phyloP scores from a whole-genome alignment of 495 filamentous ascomycete species.

The Penicillium nucicola region DNA sequence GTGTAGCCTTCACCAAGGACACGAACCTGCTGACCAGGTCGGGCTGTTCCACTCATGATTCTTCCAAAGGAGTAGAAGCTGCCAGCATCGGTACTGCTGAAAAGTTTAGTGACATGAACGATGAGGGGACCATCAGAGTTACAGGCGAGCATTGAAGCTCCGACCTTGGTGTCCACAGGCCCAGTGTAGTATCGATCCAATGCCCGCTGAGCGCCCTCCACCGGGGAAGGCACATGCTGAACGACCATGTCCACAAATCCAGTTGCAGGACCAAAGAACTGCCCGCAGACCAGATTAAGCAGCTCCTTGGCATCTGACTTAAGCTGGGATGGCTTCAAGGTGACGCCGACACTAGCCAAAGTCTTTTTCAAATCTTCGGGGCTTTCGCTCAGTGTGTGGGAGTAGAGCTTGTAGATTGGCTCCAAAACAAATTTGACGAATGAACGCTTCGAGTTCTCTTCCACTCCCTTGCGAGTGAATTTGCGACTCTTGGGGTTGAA shows the following conservation, averaged over 20 bases:
- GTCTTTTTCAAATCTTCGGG: conserved; percentile 82
- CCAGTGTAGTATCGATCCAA: conserved; percentile 90
- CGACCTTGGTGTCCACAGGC: conserved; percentile 84
- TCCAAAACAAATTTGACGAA: conserved; percentile 96
- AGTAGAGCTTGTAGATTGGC: conserved; percentile 96
- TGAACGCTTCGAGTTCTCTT: conserved; percentile 75
- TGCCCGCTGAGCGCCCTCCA: conserved; percentile 70
- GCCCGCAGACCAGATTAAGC: conserved; percentile 83
- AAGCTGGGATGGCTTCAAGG: conserved; percentile 86
- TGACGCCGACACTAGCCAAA: conserved; percentile 75
- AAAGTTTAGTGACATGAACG: conserved; percentile 88
- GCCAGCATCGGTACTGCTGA: conserved; percentile 81
- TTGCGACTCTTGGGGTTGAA: conserved; percentile 87
- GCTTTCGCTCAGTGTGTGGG: conserved; percentile 89
- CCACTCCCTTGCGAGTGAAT: conserved; percentile 82
- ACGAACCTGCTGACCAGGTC: conserved; percentile 76
- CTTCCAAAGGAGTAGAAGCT: conserved; percentile 86
- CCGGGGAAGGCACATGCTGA: conserved; percentile 84
- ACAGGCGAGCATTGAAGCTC: conserved; percentile 74
- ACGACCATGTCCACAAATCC: conserved; percentile 97
- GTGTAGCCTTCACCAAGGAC: conserved; percentile 96
- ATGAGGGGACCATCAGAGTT: conserved; percentile 88
- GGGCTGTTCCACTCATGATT: conserved; percentile 89
- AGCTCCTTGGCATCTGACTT: conserved; percentile 86
- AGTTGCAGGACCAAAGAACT: conserved; percentile 87